Percentiles rank a stretch among this genome's conserved stretches.
phyloP scores from a whole-genome alignment of 2,329 filamentous ascomycete genomes.

The Pseudogymnoascus sp. region DNA sequence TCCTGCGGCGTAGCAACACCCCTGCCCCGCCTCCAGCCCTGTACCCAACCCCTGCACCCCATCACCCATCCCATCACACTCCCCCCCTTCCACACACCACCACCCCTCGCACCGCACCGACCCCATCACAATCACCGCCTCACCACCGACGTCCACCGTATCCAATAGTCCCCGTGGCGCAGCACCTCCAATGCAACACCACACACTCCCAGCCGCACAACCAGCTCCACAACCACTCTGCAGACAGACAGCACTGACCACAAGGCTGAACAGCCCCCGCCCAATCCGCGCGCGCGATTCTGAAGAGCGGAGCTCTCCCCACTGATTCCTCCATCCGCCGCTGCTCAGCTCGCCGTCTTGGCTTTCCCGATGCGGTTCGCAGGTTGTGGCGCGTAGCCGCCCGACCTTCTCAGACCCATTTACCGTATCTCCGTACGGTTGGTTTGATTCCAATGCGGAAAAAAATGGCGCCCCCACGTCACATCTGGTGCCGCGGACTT shows the following conservation, averaged over 20 bases:
- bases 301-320: not conserved
- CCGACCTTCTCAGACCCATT: too few relatives aligned
- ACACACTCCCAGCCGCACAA: not conserved
- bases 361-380: not conserved
- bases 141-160: not conserved
- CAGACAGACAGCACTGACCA: not conserved
- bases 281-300: not conserved
- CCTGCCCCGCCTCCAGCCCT: not conserved
- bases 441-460: too few relatives aligned
- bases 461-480: too few relatives aligned
- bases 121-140: not conserved
- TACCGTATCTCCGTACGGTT: too few relatives aligned
- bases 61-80: not conserved
- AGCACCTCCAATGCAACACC: not conserved
- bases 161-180: conserved; percentile 1
- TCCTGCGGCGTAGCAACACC: not conserved
- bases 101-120: not conserved
- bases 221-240: not conserved
- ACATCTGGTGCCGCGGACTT: not conserved
- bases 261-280: not conserved
- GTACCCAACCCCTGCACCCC: not conserved
- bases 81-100: not conserved
- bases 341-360: not conserved
- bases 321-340: not conserved
- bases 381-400: not conserved